Conservation (phyloP, 805 yeast species). For the Candida argentea region DNA sequence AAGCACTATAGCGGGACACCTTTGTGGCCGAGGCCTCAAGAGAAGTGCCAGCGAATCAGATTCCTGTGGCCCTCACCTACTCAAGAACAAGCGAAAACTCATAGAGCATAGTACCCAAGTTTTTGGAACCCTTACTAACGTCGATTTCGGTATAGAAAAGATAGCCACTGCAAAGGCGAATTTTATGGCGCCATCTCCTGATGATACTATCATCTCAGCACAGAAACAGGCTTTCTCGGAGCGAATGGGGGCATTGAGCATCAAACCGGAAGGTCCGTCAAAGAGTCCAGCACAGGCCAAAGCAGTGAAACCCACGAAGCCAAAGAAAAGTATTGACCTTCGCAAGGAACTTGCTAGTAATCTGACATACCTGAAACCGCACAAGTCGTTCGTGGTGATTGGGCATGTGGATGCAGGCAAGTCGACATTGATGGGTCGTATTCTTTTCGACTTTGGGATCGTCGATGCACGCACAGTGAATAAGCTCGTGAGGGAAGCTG, state of each 20-base stretch:
- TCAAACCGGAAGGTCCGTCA: constrained; percentile 7
- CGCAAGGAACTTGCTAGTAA: constrained; percentile 25
- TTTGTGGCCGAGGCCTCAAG: no score
- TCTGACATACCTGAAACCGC: constrained; percentile 35
- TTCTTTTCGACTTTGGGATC: constrained; percentile 56
- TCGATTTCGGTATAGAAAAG: constrained; percentile 21
- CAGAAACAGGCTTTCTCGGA: constrained; percentile 38
- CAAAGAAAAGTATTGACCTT: constrained; percentile 35
- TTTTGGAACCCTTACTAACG: constrained; percentile 32
- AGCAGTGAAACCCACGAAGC: constrained; percentile 22
- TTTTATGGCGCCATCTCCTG: constrained; percentile 72
- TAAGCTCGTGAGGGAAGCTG: constrained; percentile 55
- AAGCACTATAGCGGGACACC: no score
- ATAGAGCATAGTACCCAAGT: constrained; percentile 12
- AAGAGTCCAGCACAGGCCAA: constrained; percentile 3
- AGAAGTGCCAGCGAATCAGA: neutral
- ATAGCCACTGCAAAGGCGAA: constrained; percentile 36
- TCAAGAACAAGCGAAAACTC: constrained; percentile 11
- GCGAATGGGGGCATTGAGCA: constrained; percentile 17
- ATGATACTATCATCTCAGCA: constrained; percentile 55
- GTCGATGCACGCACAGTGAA: constrained; percentile 56
- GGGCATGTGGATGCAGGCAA: constrained; percentile 87
- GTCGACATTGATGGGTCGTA: constrained; percentile 68
- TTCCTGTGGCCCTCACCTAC: neutral
- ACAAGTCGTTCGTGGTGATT: constrained; percentile 64